A percentile compares a stretch with the other conserved stretches of the same genome.
Evolutionary conservation across 2,329 filamentous ascomycete species (phyloP).

Genomic region (Helotiales sp.): DNA sequence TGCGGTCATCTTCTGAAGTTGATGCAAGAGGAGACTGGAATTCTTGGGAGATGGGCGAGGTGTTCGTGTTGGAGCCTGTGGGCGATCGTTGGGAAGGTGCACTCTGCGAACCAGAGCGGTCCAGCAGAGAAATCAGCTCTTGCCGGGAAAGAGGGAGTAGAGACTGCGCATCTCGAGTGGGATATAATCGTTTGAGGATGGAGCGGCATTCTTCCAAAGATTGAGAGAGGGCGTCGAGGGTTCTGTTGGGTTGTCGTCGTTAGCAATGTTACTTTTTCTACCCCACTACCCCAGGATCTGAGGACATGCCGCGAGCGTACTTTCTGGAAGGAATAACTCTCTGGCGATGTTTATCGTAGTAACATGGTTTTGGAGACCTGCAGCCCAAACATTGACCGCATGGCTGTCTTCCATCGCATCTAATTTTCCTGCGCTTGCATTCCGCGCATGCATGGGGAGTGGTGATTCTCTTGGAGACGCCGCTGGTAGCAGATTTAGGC

Average conservation of each 20-base stretch:
- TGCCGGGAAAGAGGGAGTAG: conserved; percentile 61
- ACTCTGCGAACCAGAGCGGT: conserved; percentile 45
- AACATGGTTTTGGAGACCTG: conserved; percentile 77
- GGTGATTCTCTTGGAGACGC: conserved; percentile 56
- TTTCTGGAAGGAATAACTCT: conserved; percentile 78
- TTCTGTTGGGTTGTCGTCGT: conserved; percentile 49
- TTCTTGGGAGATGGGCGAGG: conserved; percentile 55
- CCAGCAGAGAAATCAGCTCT: conserved; percentile 62
- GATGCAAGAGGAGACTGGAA: conserved; percentile 55
- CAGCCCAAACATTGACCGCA: conserved; percentile 85
- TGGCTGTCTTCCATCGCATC: conserved; percentile 81
- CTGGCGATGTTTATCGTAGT: conserved; percentile 81
- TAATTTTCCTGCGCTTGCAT: conserved; percentile 81
- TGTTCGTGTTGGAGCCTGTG: conserved; percentile 58
- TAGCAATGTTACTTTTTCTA: conserved; percentile 22
- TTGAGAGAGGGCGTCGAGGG: conserved; percentile 67
- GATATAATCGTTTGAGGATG: conserved; percentile 66
- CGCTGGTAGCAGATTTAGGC: conserved; percentile 43
- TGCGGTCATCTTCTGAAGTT: conserved; percentile 53
- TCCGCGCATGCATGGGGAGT: conserved; percentile 73
- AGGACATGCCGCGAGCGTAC: conserved; percentile 50
- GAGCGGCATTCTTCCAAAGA: conserved; percentile 68
- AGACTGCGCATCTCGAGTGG: conserved; percentile 57
- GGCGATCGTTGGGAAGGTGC: conserved; percentile 52
- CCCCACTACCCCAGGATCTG: conserved; percentile 16